These are phyloP conservation scores for Apiotrichum montevideense DNA, from an alignment of 1,284 basidiomycete species.

Conservation along the genomic window DNA sequence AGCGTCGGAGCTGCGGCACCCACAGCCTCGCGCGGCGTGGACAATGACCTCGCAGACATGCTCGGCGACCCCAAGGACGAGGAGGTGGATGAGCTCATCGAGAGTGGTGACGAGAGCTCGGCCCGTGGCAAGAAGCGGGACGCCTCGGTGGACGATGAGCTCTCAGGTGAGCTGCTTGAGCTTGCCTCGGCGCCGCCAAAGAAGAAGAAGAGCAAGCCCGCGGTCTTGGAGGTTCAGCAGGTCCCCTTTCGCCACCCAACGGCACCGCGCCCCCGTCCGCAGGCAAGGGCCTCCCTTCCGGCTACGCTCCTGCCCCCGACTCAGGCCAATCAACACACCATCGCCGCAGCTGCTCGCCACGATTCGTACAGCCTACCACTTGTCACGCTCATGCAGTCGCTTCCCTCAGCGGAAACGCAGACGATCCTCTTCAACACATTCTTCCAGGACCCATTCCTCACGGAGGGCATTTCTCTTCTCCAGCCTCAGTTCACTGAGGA, in stretches of 20 bases:
- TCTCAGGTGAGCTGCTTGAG: conserved; percentile 30
- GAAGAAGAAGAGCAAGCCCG: conserved; percentile 28
- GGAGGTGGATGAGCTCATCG: conserved; percentile 29
- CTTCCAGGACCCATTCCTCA: conserved; percentile 39
- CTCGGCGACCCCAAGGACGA: conserved; percentile 20
- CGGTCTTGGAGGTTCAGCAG: conserved; percentile 1
- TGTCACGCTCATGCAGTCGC: conserved; percentile 25
- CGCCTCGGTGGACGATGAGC: conserved; percentile 29
- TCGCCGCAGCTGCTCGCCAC: conserved; percentile 8
- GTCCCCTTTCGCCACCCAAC: conserved; percentile 1
- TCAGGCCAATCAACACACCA: neutral
- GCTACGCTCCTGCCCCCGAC: neutral
- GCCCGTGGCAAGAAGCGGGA: conserved; percentile 25
- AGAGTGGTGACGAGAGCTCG: conserved; percentile 21
- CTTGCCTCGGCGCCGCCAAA: conserved; percentile 35
- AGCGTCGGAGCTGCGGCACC: neutral
- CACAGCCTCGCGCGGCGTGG: conserved; percentile 7
- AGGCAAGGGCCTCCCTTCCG: conserved; percentile 6
- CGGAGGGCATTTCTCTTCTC: conserved; percentile 41
- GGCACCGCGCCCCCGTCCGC: conserved; percentile 1
- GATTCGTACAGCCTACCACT: conserved; percentile 33
- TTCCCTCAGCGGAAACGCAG: conserved; percentile 35
- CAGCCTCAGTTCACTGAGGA: conserved; percentile 36
- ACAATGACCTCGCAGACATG: conserved; percentile 27
- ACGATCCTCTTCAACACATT: conserved; percentile 39